Base-by-base conservation (phyloP, 2,329 filamentous ascomycete genomes). In the Colletotrichum costaricense region DNA sequence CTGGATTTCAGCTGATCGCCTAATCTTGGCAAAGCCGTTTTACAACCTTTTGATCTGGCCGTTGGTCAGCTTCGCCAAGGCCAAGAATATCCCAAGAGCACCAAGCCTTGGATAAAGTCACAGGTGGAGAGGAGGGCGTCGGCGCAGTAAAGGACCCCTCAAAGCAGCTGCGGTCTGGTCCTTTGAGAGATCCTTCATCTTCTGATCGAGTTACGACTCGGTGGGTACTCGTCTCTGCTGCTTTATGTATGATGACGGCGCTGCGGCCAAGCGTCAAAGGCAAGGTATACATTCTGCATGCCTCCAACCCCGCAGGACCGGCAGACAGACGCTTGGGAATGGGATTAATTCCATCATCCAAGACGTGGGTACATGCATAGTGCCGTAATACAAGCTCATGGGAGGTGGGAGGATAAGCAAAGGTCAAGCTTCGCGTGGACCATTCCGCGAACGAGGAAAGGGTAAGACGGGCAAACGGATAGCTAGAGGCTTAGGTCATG, bases 371-470 rank as follows among this genome's bases (percentile, higher is more conserved):
- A 60, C 62, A 73, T 71, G 67, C 71, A 24, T 62, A 60, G 62
- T 73, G 62, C 71, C 62, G 71, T 66, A 63, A 66, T 62, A 62
- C 60, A 73, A 66, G 71, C 67, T 71, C 71, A 66, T 52, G 67
- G 57, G 19, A 55, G 33, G 24, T 57, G 55, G 28, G 8, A 55
- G 24, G 28, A 24, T 46, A 64, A 64, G 62, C 46, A 55, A 55
- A 35, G 35, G 19, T 46, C 63, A 57, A 65, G 63, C 63, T 62
- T 38, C 38, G 35, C 56, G 60, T 62, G 71, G 60, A 71, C 56
- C 33, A 57, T 26, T 49, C 46, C 2, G 4, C 26, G 24, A 35
- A 65, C 38, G 30, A 58, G 35, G 57, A 16, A 57, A 33, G 19
- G 28, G 54, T 62, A 70, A 70, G 69, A 69, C 65, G 66, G 59